Base-by-base conservation (phyloP, 352 stramenopile species). In the Globisporangium polare region DNA sequence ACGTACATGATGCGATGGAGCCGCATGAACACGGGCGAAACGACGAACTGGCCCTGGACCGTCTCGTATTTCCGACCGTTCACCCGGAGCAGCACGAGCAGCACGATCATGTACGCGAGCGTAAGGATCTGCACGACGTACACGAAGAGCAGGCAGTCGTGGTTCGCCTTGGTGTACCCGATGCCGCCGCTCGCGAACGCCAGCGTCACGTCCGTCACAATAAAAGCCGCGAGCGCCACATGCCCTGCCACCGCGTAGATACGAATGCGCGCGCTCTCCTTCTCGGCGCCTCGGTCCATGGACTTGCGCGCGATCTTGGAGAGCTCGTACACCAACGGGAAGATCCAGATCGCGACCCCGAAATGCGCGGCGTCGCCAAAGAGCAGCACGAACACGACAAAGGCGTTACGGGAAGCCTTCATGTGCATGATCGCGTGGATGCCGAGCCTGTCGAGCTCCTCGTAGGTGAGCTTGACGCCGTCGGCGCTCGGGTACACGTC, bases 271-370 rank as follows among this genome's bases (percentile, higher is more conserved):
- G 53, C 60, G 20, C 70, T 49, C 55, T 91, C 82, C 26, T 75
- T 77, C 2, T 24, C 35, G 5, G 62, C 58, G 2, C 82, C 82
- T 39, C 82, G 65, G 46, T 91, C 82, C 82, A 91, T 91, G 2
- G 78, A 77, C 31, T 75, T 85, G 18, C 63, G 58, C 12, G 74
- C 82, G 45, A 91, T 78, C 43, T 75, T 72, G 10, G 65, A 76
- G n/a, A 91, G 61, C 33, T 91, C 82, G 62, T 86, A 82, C 18
- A 67, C 73, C 0, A 91, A 58, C 22, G 78, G 76, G 20, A 85
- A 70, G 13, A 81, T 62, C 69, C 74, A 86, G 3, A 88, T 63
- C 0, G 78, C 68, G 20, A 80, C 63, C 5, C 69, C 77, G 10
- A 83, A 77, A 31, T 88, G 74, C 67, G 74, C 68, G 10, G 79